These are phyloP conservation scores for Discostella stelligeroides DNA, from an alignment of 108 stramenopile genomes.

Conservation along the genomic window DNA sequence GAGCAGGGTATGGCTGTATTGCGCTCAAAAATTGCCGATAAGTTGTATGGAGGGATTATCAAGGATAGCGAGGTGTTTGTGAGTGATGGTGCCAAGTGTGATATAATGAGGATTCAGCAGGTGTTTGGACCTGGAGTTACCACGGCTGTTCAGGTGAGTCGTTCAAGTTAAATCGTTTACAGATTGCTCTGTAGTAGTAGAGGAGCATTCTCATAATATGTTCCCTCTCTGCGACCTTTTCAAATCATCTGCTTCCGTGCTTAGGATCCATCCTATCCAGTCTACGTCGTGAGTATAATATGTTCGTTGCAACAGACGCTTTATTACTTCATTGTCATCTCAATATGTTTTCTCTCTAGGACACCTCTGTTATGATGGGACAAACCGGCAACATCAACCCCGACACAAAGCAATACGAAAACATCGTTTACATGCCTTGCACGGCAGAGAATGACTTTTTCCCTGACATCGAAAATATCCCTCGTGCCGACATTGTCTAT, in stretches of 20 bases:
- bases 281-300: constrained; percentile 89
- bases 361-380: constrained; percentile 93
- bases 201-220: too few species aligned
- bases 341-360: constrained; percentile 13
- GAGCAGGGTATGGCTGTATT: constrained; percentile 90
- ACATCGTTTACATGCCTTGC: constrained; percentile 98
- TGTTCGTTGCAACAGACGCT: constrained; percentile 1
- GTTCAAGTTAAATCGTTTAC: too few species aligned
- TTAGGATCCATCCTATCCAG: constrained; percentile 94
- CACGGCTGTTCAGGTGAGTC: constrained; percentile 85
- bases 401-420: constrained; percentile 91
- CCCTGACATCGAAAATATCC: constrained; percentile 86
- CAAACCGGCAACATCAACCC: constrained; percentile 90
- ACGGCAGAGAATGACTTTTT: constrained; percentile 93
- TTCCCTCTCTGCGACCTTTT: too few species aligned
- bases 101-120: constrained; percentile 95
- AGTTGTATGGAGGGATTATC: constrained; percentile 90
- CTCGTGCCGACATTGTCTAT: constrained; percentile 95
- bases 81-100: constrained; percentile 97
- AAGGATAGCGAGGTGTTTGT: constrained; percentile 95
- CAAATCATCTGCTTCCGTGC: background rate
- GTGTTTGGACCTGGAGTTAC: constrained; percentile 94
- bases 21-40: constrained; percentile 90
- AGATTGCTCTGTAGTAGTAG: too few species aligned
- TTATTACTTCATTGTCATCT: background rate